Base-by-base conservation (phyloP, 2,329 filamentous ascomycete genomes). In the Dactylellina haptotyla region DNA sequence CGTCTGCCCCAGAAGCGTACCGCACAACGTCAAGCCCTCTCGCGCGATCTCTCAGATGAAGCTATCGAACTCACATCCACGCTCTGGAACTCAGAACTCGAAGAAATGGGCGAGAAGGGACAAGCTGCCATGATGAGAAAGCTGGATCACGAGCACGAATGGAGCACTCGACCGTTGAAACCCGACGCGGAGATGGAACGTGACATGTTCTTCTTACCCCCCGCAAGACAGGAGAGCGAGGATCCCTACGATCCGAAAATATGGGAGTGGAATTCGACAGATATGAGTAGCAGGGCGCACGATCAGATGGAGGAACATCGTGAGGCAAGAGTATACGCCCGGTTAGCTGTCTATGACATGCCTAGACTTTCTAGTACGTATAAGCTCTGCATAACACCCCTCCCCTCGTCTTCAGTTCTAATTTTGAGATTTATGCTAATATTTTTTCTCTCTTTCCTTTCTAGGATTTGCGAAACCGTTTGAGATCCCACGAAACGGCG, bases 331-430 rank as follows among this genome's bases (percentile, higher is more conserved):
- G 88, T 97, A 79, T 97, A 97, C 81, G 89, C 91, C 51, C 87
- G 95, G 58, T 84, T 97, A 77, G 88, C 91, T 50, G 92, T 93
- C 23, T 99, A 95, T 93, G 95, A 99, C 82, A 91, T 99, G 90
- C 95, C 95, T 8, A 83, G 97, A 75, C 84, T 99, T 72, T 88
- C 89, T 69, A 91, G 93, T 97, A 87, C 81, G 91, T 85, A 45
- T n/a, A n/a, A n/a, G n/a, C n/a, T n/a, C n/a, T n/a, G n/a, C n/a
- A n/a, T n/a, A n/a, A n/a, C n/a, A n/a, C 23, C n/a, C 51, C 18
- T n/a, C 18, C 41, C 18, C 16, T 20, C 30, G 34, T 65, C 25
- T 61, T 34, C n/a, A 6, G 12, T 23, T 41, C 46, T 61, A 48
- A 53, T 39, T 61, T 20, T 25, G 3, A 6, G n/a, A 43, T 43